These are phyloP conservation scores for Gloeopeniophorella convolvens DNA, from an alignment of 768 basidiomycete species.

Conservation along the genomic window DNA sequence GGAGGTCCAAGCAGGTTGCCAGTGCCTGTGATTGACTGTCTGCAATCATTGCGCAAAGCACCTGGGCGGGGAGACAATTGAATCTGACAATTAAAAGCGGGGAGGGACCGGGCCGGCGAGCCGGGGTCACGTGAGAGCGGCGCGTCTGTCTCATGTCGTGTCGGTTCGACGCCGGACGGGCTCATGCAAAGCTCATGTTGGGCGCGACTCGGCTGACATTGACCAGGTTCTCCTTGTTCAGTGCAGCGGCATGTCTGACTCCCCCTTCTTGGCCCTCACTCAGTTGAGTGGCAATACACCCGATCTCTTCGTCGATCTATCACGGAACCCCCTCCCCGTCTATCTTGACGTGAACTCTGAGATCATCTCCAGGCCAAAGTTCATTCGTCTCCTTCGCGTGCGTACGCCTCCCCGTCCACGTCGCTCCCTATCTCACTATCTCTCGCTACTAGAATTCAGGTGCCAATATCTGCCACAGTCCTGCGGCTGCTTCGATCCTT, in stretches of 20 bases:
- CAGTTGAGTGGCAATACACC: conserved; percentile 11
- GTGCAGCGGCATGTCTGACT: conserved; percentile 1
- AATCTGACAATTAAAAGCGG: too few species aligned
- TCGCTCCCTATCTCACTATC: not conserved
- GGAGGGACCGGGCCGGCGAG: too few species aligned
- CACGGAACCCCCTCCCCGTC: conserved; percentile 40
- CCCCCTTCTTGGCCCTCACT: not conserved
- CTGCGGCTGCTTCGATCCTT: conserved; percentile 48
- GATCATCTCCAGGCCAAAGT: conserved; percentile 41
- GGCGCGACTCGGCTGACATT: too few species aligned
- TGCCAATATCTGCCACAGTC: conserved; percentile 44
- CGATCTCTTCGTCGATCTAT: conserved; percentile 33
- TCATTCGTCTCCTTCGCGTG: conserved; percentile 34
- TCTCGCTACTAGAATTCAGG: conserved; percentile 47
- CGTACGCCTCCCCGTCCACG: not conserved
- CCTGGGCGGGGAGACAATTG: too few species aligned
- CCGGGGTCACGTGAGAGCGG: too few species aligned
- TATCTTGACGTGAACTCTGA: conserved; percentile 51
- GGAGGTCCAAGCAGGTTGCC: too few species aligned
- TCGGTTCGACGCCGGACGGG: too few species aligned
- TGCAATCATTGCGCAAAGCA: too few species aligned
- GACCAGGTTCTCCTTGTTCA: not conserved
- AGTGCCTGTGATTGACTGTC: too few species aligned
- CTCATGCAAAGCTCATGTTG: too few species aligned
- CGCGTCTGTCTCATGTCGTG: too few species aligned